Conservation (phyloP, 2,329 filamentous ascomycete genomes). For the Pseudopithomyces chartarum region DNA sequence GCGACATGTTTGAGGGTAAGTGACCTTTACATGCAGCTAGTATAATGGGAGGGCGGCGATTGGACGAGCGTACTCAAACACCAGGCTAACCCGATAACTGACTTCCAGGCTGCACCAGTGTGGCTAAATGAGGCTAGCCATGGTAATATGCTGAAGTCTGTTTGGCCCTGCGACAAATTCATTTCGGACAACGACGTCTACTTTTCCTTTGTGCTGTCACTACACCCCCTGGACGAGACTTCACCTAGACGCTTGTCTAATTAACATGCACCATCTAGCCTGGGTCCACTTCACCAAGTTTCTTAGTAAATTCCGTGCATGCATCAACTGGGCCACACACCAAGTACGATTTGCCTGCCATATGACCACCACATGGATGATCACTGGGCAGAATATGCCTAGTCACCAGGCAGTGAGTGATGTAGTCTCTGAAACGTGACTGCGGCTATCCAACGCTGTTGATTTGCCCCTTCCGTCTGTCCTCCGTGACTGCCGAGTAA, state of each 20-base stretch:
- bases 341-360: neutral
- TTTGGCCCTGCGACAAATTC: conserved; percentile 14
- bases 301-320: neutral
- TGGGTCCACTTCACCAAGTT: neutral
- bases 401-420: conserved; percentile 6
- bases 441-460: neutral
- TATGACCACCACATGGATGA: conserved; percentile 1
- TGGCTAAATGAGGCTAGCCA: conserved; percentile 29
- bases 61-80: conserved; percentile 26
- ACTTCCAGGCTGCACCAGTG: neutral
- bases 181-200: conserved; percentile 12
- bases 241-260: neutral
- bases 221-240: conserved; percentile 2
- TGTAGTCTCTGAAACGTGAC: neutral
- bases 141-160: conserved; percentile 12
- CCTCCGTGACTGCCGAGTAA: neutral
- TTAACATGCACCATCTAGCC: conserved; percentile 1
- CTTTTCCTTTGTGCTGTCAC: conserved; percentile 5
- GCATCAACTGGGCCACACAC: neutral
- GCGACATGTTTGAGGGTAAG: conserved; percentile 9
- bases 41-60: conserved; percentile 21
- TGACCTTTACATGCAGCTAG: conserved; percentile 33
- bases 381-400: neutral
- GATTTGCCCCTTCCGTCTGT: conserved; percentile 4
- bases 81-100: conserved; percentile 39